Percentiles rank a stretch among this genome's conserved stretches.
Conservation (phyloP, 2,329 filamentous ascomycete genomes). For the Trichoderma hamatum region DNA sequence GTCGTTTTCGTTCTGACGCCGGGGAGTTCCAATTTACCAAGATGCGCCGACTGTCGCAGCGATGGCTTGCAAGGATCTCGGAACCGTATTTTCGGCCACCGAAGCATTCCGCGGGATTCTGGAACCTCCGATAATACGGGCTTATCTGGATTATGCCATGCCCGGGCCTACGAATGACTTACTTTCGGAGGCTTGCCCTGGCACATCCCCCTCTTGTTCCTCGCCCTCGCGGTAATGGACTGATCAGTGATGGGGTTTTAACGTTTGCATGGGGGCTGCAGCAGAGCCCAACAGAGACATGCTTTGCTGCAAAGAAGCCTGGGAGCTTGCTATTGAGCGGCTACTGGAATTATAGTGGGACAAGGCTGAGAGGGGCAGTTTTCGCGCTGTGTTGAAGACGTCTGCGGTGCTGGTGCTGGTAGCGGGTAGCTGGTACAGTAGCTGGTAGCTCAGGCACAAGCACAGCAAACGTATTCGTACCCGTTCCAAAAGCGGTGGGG, state of each 20-base stretch:
- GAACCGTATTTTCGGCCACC: constrained; percentile 6
- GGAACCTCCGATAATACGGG: constrained; percentile 1
- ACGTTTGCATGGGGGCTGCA: background rate
- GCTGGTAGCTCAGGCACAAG: constrained; percentile 17
- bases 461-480: constrained; percentile 25
- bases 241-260: background rate
- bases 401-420: background rate
- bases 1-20: background rate
- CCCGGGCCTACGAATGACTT: background rate
- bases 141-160: constrained; percentile 13
- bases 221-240: background rate
- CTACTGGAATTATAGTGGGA: background rate
- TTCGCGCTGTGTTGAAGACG: background rate
- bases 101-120: constrained; percentile 16
- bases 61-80: constrained; percentile 8
- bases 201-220: background rate
- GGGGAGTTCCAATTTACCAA: background rate
- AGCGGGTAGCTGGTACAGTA: background rate
- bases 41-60: constrained; percentile 3
- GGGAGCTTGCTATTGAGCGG: background rate
- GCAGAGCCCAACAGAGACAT: constrained; percentile 10
- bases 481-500: constrained; percentile 19
- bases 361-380: constrained; percentile 24
- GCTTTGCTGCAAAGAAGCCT: constrained; percentile 16
- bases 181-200: background rate